Base-by-base conservation (phyloP, 73 alveolate genomes). In the Effrenium voratum region DNA sequence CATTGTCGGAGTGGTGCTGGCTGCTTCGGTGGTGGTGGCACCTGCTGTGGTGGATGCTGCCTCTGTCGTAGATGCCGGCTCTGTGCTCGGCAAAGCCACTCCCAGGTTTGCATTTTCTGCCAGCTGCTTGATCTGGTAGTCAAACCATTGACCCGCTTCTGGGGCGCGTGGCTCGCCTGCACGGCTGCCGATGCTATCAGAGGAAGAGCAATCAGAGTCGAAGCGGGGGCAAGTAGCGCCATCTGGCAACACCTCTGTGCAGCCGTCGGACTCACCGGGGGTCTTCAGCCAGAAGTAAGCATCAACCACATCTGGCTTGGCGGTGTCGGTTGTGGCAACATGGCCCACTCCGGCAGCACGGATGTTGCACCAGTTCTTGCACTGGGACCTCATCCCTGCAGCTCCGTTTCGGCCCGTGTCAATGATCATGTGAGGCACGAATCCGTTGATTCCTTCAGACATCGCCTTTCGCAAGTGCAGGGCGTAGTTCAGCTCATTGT, bases 211-310 rank as follows among this genome's bases (percentile, higher is more conserved):
- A 44, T 87, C 95, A 26, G 36, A 46, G 32, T 87, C 95, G 46
- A 87, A 87, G 36, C 95, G 95, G 45, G 95, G 95, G 50, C 95
- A 87, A 3, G 95, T 43, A 55, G 50, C 82, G 34, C 85, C 95
- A n/a, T 87, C 95, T 24, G 95, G 95, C 46, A 87, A 38, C 34
- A 32, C 63, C 45, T 87, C 43, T 13, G 95, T 57, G 83, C 95
- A 87, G 41, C 99, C 99, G 47, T 97, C 99, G 4, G 99, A 90
- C 72, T 97, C 99, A 50, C 99, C 99, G 5, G 99, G 99, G 12
- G 99, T 97, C 86, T 97, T 97, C 92, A 93, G 52, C 99, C 99
- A 97, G 50, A 97, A 77, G 93, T 87, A 90, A 68, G 99, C 99
- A 79, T 97, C 99, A 28, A 97, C 94, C 5, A 87, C 68, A 15